Base-by-base conservation (phyloP, 495 filamentous ascomycete species). In the Glutinoglossum americanum region DNA sequence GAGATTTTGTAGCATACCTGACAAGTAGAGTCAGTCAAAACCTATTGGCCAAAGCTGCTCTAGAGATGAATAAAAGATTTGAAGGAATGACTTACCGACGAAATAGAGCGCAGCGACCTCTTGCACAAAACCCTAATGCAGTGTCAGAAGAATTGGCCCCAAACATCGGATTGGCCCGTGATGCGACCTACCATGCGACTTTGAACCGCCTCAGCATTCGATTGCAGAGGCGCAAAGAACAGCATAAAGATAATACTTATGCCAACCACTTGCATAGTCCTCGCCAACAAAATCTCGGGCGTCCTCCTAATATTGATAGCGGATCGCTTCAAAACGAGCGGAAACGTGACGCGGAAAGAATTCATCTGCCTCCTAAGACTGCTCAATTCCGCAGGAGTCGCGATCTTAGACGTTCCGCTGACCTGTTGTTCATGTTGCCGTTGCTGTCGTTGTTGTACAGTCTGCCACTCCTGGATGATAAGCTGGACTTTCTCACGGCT, bases 91-190 rank as follows among this genome's bases (percentile, higher is more conserved):
- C 37, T 41, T 17, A 41, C 72, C 82, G 3, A 87, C 77, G 60
- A 85, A 85, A 62, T 85, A 84, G n/a, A 85, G 69, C 0, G 82
- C 77, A 1, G 76, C 71, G 58, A 87, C 69, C 62, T 87, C 79
- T 62, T 86, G 80, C 2, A 84, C 66, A 60, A 84, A 83, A 4
- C 84, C 37, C 37, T 41, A 13, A 9, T 17, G 37, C 15, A 41
- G 13, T 17, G 37, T 41, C 37, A 41, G 37, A 4, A 82, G 44
- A 87, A 69, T 0, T 82, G 74, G n/a, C 79, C 82, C 60, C 86
- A 83, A 0, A 88, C 72, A 44, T 75, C 75, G 48, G 73, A 75
- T 64, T 82, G 85, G 64, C 85, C 74, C n/a, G n/a, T n/a, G 60
- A 79, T 73, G 58, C 32, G 13, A 41, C 37, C 8, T 41, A 41